A percentile compares a stretch with the other conserved stretches of the same genome.
Evolutionary conservation across 2,329 filamentous ascomycete genomes (phyloP).

Genomic region (Alternaria postmessia): DNA sequence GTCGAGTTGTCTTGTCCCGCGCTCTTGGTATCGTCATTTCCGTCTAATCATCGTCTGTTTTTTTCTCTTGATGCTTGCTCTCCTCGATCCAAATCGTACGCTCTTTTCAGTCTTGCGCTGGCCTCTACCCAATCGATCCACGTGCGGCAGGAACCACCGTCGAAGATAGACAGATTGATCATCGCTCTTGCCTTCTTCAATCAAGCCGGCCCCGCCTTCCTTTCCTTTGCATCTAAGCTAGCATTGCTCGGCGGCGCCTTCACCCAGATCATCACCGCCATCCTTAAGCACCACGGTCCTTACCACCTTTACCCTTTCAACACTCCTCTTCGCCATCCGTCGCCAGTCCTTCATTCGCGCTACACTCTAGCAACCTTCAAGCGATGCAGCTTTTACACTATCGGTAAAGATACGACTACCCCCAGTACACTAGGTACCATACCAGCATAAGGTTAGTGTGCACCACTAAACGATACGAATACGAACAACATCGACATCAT

Average conservation of each 20-base stretch:
- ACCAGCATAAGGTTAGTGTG: constrained; percentile 27
- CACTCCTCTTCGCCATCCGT: constrained; percentile 7
- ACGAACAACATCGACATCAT: constrained; percentile 35
- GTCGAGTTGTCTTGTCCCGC: constrained; percentile 11
- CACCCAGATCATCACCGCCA: not conserved
- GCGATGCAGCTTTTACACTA: constrained; percentile 28
- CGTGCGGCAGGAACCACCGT: constrained; percentile 12
- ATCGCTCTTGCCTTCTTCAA: constrained; percentile 11
- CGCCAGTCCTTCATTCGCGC: constrained; percentile 12
- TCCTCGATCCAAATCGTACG: constrained; percentile 5
- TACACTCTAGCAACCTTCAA: constrained; percentile 13
- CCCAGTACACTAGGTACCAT: constrained; percentile 17
- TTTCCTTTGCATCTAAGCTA: constrained; percentile 8
- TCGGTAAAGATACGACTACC: constrained; percentile 28
- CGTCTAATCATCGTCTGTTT: constrained; percentile 4
- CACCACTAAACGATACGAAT: constrained; percentile 27
- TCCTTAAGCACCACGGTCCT: constrained; percentile 12
- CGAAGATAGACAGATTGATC: constrained; percentile 3
- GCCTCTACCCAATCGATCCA: not conserved
- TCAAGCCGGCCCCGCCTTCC: constrained; percentile 16
- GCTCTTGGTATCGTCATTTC: constrained; percentile 10
- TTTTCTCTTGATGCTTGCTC: constrained; percentile 1
- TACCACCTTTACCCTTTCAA: constrained; percentile 2
- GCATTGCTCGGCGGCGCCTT: not conserved
- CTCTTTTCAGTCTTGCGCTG: constrained; percentile 6